Conservation (phyloP, 345 rosid genomes). For the Syzygium grande region DNA sequence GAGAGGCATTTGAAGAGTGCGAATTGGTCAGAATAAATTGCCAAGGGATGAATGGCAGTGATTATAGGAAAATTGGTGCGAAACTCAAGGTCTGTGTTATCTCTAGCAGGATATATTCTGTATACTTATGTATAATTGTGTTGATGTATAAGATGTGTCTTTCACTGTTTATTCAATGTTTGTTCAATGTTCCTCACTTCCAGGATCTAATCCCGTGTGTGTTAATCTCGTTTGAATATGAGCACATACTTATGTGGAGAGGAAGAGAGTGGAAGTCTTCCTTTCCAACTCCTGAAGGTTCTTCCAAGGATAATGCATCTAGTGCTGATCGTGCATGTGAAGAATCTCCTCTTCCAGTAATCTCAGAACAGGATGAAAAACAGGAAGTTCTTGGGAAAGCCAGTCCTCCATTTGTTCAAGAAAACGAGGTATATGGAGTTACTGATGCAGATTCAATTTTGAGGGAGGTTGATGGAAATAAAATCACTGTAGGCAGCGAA, state of each 20-base stretch:
- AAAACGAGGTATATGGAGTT: slow-evolving; percentile 10
- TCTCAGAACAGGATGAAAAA: slow-evolving; percentile 2
- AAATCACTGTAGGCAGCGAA: background rate
- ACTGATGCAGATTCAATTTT: slow-evolving; percentile 7
- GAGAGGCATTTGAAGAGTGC: slow-evolving; percentile 92
- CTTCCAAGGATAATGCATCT: slow-evolving; percentile 8
- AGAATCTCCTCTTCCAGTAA: background rate
- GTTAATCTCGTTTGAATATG: slow-evolving; percentile 67
- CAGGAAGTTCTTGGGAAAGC: background rate
- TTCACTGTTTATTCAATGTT: background rate
- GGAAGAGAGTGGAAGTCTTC: slow-evolving; percentile 71
- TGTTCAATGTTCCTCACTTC: background rate
- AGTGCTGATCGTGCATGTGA: slow-evolving; percentile 12
- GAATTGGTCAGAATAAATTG: slow-evolving; percentile 79
- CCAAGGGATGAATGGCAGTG: slow-evolving; percentile 71
- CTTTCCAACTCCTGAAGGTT: slow-evolving; percentile 19
- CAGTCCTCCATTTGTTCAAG: background rate
- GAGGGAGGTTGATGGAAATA: background rate
- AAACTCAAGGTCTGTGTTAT: slow-evolving; percentile 63
- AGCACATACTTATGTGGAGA: slow-evolving; percentile 83
- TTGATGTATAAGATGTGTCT: background rate
- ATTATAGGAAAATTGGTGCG: slow-evolving; percentile 77
- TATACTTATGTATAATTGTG: background rate
- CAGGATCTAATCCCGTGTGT: slow-evolving; percentile 92
- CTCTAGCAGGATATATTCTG: background rate